Conservation (phyloP, 345 rosid species). For the Eucalyptus curtisii region DNA sequence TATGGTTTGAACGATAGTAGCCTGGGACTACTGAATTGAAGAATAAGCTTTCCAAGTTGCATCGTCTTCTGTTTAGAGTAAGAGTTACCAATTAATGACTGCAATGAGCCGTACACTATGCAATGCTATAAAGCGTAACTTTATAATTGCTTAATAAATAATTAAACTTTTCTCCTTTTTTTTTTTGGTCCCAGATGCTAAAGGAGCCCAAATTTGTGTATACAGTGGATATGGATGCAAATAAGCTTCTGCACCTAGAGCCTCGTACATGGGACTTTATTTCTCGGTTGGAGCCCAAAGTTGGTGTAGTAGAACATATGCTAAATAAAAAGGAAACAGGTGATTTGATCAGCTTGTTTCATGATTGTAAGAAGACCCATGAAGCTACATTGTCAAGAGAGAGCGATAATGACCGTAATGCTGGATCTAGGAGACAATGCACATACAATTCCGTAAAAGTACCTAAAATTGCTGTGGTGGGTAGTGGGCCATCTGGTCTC, state of each 20-base stretch:
- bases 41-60: neutral
- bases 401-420: neutral
- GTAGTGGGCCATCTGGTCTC: conserved; percentile 91
- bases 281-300: conserved; percentile 52
- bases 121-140: neutral
- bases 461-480: conserved; percentile 72
- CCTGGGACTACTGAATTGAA: neutral
- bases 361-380: conserved; percentile 17
- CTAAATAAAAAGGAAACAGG: conserved; percentile 25
- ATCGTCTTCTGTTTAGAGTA: neutral
- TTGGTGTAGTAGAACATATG: conserved; percentile 59
- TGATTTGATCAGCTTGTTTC: conserved; percentile 50
- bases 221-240: conserved; percentile 74
- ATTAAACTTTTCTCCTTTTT: neutral
- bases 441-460: conserved; percentile 18
- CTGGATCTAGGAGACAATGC: conserved; percentile 3
- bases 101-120: neutral
- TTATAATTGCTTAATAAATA: neutral
- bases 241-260: conserved; percentile 60
- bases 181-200: conserved; percentile 29
- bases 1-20: neutral
- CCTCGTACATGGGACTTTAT: conserved; percentile 87
- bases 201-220: conserved; percentile 93
- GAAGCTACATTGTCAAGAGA: conserved; percentile 1
- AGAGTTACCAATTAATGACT: neutral